A percentile compares a stretch with the other conserved stretches of the same genome.
Conservation (phyloP, 371 early-diverging fungal genomes). For the Smittium mucronatum region DNA sequence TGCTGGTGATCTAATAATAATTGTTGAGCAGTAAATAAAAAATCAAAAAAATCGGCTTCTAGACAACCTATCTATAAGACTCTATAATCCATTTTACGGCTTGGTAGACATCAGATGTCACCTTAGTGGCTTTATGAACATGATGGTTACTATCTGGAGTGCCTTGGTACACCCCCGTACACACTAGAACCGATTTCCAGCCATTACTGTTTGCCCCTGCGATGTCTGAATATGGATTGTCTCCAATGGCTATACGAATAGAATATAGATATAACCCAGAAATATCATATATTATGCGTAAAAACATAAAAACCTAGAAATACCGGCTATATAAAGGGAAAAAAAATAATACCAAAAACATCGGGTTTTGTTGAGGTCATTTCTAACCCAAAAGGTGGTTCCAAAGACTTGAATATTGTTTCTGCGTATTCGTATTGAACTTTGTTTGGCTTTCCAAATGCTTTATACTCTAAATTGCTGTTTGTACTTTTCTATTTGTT, state of each 20-base stretch:
- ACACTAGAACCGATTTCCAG: conserved; percentile 66
- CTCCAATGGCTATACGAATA: conserved; percentile 55
- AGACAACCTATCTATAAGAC: conserved; percentile 15
- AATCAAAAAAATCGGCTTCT: too few species aligned
- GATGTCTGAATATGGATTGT: conserved; percentile 62
- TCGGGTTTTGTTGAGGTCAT: too few species aligned
- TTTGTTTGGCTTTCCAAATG: conserved; percentile 72
- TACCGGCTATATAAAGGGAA: too few species aligned
- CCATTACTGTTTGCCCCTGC: conserved; percentile 70
- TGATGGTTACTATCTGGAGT: conserved; percentile 35
- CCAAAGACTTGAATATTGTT: conserved; percentile 29
- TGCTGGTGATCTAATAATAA: too few species aligned
- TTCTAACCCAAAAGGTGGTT: too few species aligned
- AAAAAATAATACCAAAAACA: too few species aligned
- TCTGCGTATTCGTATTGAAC: conserved; percentile 62
- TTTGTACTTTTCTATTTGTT: conserved; percentile 33
- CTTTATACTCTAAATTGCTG: conserved; percentile 24
- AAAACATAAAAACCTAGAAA: too few species aligned
- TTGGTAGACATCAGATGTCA: conserved; percentile 50
- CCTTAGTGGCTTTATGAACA: conserved; percentile 37
- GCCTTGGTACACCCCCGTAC: conserved; percentile 64
- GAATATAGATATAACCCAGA: conserved; percentile 18
- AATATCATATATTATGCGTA: conserved; percentile 12
- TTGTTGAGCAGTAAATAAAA: too few species aligned
- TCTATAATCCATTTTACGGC: conserved; percentile 44